Evolutionary conservation across 2,329 filamentous ascomycete species (phyloP), one percentile per base, ranked within the genome.

Genomic region (Microsporum audouinii): DNA sequence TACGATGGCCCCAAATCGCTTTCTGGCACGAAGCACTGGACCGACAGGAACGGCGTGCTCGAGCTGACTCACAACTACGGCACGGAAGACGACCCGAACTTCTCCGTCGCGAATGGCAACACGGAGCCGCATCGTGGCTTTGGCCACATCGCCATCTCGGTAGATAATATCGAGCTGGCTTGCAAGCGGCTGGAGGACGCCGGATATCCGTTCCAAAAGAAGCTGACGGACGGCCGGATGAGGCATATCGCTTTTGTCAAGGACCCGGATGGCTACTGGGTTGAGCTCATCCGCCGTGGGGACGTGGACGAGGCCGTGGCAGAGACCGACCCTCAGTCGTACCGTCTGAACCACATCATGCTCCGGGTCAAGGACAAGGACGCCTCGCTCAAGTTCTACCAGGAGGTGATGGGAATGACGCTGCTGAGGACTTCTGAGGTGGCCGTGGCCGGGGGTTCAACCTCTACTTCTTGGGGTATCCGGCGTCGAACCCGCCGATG

Each of bases 121-220:
- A 83, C 80, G n/a, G 92, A 96, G 65, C 91, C 91, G 2, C 78
- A 88, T 73, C 87, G 85, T 59, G 88, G 88, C 1, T 91, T 94
- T 71, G 91, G 91, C 2, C 92, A 97, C 73, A 84, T 91, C 27
- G 92, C 89, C 69, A 86, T 97, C 71, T 84, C 83, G 58, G 88
- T 91, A 57, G 88, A 91, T 76, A 85, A 89, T 73, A 87, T 96
- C 65, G 88, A 95, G 77, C 89, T 88, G 2, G 91, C 92, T 1
- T 97, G 94, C 79, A 79, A 91, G 78, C 83, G 91, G 61, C 82
- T 99, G 63, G 90, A 95, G 73, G 88, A 92, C 71, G 91, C 88
- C 5, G 91, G 91, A 0, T 96, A 96, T 77, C 83, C 82, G 65
- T 99, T 97, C 77, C 90, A 97, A 80, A 97, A 97, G 84, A 95